Evolutionary conservation across 2,329 filamentous ascomycete species (phyloP), one percentile per base, ranked within the genome.

Genomic region (Aspergillus puulaauensis): DNA sequence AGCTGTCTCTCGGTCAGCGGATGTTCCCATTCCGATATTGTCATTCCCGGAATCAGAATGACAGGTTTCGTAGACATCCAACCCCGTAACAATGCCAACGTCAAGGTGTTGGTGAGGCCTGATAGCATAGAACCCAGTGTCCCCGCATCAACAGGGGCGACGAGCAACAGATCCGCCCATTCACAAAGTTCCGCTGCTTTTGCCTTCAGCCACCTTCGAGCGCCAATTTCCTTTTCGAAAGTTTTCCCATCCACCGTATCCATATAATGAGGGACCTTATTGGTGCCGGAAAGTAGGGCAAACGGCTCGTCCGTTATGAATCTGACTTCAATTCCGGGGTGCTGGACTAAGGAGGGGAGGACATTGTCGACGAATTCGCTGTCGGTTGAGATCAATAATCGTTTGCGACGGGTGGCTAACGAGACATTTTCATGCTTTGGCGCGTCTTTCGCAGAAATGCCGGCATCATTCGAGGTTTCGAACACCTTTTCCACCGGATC

Each of bases 51-150:
- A 6, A 96, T 87, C 57, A 97, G 78, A 49, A 96, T 77, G 31
- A 96, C 89, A 66, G 88, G 90, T 76, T 96, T 96, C 6, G 88
- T 88, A 0, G 89, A 86, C 66, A 96, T 88, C 93, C 93, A 97
- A 56, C 90, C 90, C 52, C 93, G 85, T 49, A 97, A 73, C 1
- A 96, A 85, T 65, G 93, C 89, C 52, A 96, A 81, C 7, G 96
- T 81, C 54, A 96, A 81, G 31, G 88, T 96, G 68, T 91, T 91
- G 3, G 90, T 88, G 57, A 93, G 83, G 52, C 93, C 93, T 54
- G 88, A 86, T 69, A 96, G 81, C 91, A 97, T 96, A 71, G 91
- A 91, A 31, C 90, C 90, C 55, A 96, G 82, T 55, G 88, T 88
- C 70, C 95, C 90, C 7, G 91, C 90, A 72, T 95, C 90, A 49